phyloP scores from a whole-genome alignment of 768 basidiomycete species.

The Boletus insuetus region DNA sequence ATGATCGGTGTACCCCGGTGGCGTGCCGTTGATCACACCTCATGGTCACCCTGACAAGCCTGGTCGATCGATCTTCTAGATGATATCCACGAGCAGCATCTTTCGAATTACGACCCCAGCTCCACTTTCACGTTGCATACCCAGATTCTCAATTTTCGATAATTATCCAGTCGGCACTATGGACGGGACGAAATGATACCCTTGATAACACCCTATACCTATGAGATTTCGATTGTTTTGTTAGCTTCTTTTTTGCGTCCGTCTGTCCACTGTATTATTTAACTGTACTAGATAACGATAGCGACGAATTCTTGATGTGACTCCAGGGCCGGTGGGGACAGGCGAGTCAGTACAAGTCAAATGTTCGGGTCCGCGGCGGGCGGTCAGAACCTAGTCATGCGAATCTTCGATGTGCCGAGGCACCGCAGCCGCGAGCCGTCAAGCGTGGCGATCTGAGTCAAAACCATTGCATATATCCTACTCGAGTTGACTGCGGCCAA shows the following conservation, averaged over 20 bases:
- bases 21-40: not conserved
- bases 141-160: not conserved
- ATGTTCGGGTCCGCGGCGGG: not conserved
- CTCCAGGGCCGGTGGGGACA: too few relatives aligned
- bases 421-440: too few relatives aligned
- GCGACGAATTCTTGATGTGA: not conserved
- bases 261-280: conserved; percentile 9
- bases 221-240: conserved; percentile 9
- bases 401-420: too few relatives aligned
- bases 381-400: conserved; percentile 5
- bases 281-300: conserved; percentile 3
- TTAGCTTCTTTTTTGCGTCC: not conserved
- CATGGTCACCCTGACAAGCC: too few relatives aligned
- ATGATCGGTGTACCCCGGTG: conserved; percentile 13
- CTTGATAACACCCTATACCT: conserved; percentile 15
- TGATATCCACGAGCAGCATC: conserved; percentile 3
- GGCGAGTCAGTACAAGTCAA: not conserved
- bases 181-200: conserved; percentile 20
- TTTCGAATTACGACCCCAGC: conserved; percentile 8
- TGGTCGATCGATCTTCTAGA: conserved; percentile 22
- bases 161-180: conserved; percentile 1
- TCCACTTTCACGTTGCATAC: conserved; percentile 7
- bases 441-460: conserved; percentile 8
- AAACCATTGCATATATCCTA: not conserved
- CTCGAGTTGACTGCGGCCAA: not conserved